Evolutionary conservation across 257 asterid genomes (phyloP).

Genomic region (Fraxinus cuspidata): DNA sequence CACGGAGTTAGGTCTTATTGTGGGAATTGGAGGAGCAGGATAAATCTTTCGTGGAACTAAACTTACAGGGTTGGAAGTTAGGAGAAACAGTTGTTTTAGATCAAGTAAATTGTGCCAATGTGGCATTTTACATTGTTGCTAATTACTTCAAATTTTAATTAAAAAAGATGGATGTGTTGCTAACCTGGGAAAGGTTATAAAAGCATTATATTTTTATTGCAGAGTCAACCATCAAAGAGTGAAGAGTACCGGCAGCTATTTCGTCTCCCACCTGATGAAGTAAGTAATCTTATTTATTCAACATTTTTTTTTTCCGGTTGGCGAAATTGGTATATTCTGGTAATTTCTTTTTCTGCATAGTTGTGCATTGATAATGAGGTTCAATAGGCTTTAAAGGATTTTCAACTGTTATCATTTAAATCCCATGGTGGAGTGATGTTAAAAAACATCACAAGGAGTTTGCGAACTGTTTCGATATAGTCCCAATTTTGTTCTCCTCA

Average conservation of each 20-base stretch:
- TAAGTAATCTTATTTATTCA: constrained; percentile 40
- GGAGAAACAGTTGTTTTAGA: not conserved
- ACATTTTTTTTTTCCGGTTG: not conserved
- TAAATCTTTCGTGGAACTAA: not conserved
- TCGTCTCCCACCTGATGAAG: constrained; percentile 91
- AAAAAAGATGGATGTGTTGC: not conserved
- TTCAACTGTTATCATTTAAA: not conserved
- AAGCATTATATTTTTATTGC: constrained; percentile 28
- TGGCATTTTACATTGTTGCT: not conserved
- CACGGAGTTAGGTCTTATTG: not conserved
- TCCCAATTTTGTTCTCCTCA: not conserved
- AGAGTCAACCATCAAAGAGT: constrained; percentile 68
- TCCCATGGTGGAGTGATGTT: constrained; percentile 18
- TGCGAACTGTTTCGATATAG: not conserved
- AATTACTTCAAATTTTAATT: not conserved
- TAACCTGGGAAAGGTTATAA: not conserved
- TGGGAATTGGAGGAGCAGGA: not conserved
- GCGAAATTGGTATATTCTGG: not conserved
- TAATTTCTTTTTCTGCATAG: not conserved
- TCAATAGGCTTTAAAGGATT: not conserved
- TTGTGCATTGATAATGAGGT: constrained; percentile 8
- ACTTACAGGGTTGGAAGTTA: not conserved
- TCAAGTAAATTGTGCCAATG: not conserved
- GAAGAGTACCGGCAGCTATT: constrained; percentile 95
- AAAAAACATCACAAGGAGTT: not conserved